Evolutionary conservation across 495 filamentous ascomycete genomes (phyloP), one percentile per base, ranked within the genome.

Genomic region (Hypomontagnella monticulosa): DNA sequence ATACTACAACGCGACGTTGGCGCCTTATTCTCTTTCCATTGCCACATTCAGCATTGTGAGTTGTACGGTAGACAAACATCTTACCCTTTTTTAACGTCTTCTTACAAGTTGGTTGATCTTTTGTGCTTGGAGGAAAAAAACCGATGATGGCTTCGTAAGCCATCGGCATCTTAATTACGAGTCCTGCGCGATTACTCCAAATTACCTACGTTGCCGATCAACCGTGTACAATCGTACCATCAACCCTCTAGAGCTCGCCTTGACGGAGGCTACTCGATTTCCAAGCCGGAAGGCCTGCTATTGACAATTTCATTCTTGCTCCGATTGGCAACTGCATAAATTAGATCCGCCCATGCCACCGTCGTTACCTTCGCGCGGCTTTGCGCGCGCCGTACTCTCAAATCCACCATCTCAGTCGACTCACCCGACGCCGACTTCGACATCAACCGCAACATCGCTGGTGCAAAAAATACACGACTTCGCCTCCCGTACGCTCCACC

Each of bases 1-100:
- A 27, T 27, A 27, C 23, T 27, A 62, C 64, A 62, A 67, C 58
- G 64, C 57, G 64, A 62, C 57, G 51, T 57, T 62, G 57, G 53
- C 64, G 64, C 64, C 57, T 61, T 61, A 67, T 43, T 57, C 27
- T 14, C 51, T 38, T 49, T 49, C 23, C 37, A 15, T n/a, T 51
- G 15, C 23, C 10, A 20, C 12, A 23, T 19, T 27, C 46, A 50
- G 63, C 52, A 43, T 56, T 52, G 20, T 61, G 63, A 49, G 51
- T 55, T 61, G 57, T 66, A 46, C 57, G 57, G 50, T 49, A 55
- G 62, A 59, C 62, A 27, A 54, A 34, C 50, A 40, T 23, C 36
- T 34, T 32, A 16, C 19, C 10, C 37, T n/a, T 37, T 37, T 19
- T 57, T 44, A 43, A 47, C 27, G 9, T 32, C 7, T 30, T 16